phyloP scores from a whole-genome alignment of 768 basidiomycete species.

The Tephrocybe rancida region DNA sequence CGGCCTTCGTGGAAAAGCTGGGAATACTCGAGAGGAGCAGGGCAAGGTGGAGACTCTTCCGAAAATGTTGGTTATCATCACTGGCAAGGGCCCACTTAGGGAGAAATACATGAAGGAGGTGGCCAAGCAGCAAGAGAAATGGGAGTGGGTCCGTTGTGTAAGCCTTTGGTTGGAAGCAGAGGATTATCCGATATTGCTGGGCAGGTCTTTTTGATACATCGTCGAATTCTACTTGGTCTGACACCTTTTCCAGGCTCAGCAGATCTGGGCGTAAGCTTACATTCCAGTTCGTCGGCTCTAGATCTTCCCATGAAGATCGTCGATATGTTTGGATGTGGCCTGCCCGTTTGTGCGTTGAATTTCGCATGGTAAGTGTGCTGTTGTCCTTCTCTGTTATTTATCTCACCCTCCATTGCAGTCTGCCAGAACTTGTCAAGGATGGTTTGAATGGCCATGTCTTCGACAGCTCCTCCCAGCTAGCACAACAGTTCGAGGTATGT shows the following conservation, averaged over 20 bases:
- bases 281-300: conserved; percentile 85
- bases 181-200: conserved; percentile 89
- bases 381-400: neutral
- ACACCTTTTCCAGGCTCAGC: conserved; percentile 64
- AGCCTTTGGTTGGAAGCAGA: conserved; percentile 88
- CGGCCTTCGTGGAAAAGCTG: conserved; percentile 8
- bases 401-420: conserved; percentile 41
- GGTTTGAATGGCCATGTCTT: conserved; percentile 87
- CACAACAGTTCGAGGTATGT: conserved; percentile 67
- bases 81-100: conserved; percentile 86
- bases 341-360: conserved; percentile 89
- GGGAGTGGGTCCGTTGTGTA: conserved; percentile 78
- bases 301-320: conserved; percentile 99
- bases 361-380: conserved; percentile 72
- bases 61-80: conserved; percentile 81
- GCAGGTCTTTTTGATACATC: conserved; percentile 36
- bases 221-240: neutral
- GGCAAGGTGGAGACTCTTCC: conserved; percentile 49
- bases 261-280: conserved; percentile 89
- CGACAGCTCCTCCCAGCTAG: conserved; percentile 63
- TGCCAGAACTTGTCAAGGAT: conserved; percentile 85
- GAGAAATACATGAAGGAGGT: conserved; percentile 75
- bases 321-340: conserved; percentile 97
- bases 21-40: neutral
- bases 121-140: conserved; percentile 57